Base-by-base conservation (phyloP, 2,329 filamentous ascomycete genomes). In the Byssoonygena ceratinophila region DNA sequence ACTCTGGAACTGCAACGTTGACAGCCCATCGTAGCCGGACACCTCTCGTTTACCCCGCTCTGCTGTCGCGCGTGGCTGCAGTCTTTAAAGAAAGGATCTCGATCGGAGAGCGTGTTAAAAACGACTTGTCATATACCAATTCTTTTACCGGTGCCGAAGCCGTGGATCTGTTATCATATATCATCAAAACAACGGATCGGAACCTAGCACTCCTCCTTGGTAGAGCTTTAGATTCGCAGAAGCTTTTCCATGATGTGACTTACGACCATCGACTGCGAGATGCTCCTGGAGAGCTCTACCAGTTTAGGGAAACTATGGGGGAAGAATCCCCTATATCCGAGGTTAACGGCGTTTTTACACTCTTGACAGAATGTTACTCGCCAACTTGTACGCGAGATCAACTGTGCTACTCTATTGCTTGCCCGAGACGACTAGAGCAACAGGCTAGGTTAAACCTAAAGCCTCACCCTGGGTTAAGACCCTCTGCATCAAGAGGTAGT, bases 171-270 rank as follows among this genome's bases (percentile, higher is more conserved):
- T 85, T 98, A 58, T 87, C 87, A 0, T 94, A 94, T 65, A 97
- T 98, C 59, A 97, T 98, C 68, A 85, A 94, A 64, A 98, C 92
- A 1, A 95, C 88, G 0, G 92, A 98, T 69, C 82, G 92, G 54
- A 98, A 98, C 66, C 75, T 98, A 55, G 92, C 92, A 9, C 75
- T 98, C 46, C 79, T 98, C 8, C 75, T 98, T 14, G 92, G 92
- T 57, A 81, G 92, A 65, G 89, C 92, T 39, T 74, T 98, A 55
- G 92, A 98, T 71, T 92, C 92, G 22, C 92, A 98, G 66, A 97
- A 97, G 67, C 96, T 95, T 73, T 98, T 98, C 67, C 92, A 98
- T 72, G 92, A 98, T 76, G 92, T 97, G 47, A 96, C 91, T 0
- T 98, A 98, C 69, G 91, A 96, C 62, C 92, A 98, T 69, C 81